Conservation (phyloP, 495 filamentous ascomycete genomes). For the Ascobolus immersus region DNA sequence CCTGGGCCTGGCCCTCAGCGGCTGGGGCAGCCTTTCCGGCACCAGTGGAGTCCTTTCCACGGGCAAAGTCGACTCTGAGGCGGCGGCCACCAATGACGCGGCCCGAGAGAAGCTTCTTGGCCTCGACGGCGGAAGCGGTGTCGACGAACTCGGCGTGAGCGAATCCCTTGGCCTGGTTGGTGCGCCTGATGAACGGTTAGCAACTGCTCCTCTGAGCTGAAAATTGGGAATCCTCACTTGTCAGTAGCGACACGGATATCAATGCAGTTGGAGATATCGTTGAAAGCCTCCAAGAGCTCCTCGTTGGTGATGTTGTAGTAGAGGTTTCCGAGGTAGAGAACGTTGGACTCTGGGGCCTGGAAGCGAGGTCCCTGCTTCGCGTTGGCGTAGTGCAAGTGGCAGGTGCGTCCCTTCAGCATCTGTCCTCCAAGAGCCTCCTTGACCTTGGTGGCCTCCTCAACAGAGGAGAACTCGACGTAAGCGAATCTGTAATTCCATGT, state of each 20-base stretch:
- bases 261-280: constrained; percentile 37
- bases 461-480: constrained; percentile 40
- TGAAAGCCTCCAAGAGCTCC: constrained; percentile 64
- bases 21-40: too few species aligned
- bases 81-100: constrained; percentile 37
- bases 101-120: constrained; percentile 27
- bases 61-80: constrained; percentile 40
- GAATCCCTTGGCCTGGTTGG: constrained; percentile 71
- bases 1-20: too few species aligned
- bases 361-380: neutral
- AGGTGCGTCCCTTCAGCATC: constrained; percentile 56
- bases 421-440: constrained; percentile 36
- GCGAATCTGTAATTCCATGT: constrained; percentile 35
- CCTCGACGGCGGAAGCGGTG: constrained; percentile 32
- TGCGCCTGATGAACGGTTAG: constrained; percentile 20
- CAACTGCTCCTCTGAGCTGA: neutral
- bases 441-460: constrained; percentile 33
- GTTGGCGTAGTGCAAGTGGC: constrained; percentile 29
- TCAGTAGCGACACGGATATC: constrained; percentile 84
- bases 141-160: constrained; percentile 68
- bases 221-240: constrained; percentile 18
- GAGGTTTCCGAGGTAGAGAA: constrained; percentile 73
- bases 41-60: constrained; percentile 1
- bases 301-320: constrained; percentile 69
- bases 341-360: constrained; percentile 31